phyloP scores from a whole-genome alignment of 495 filamentous ascomycete genomes.

The Penicillium lividum region DNA sequence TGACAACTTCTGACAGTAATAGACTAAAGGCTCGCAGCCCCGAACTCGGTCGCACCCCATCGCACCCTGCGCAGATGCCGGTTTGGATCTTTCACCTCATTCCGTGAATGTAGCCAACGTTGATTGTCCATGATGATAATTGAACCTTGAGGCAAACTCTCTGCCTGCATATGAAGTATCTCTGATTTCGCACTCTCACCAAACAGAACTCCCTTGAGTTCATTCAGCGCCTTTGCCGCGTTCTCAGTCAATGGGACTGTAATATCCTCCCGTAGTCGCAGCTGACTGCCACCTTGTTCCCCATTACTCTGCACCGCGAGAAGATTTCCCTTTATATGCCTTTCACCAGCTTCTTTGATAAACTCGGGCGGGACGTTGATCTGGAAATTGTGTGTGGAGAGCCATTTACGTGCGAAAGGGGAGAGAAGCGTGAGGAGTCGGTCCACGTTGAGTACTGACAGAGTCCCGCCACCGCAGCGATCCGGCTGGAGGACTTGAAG shows the following conservation, averaged over 20 bases:
- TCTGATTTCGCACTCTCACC: neutral
- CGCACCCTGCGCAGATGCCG: slow-evolving; percentile 39
- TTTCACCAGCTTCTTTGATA: slow-evolving; percentile 20
- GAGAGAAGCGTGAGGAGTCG: slow-evolving; percentile 24
- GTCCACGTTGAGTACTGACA: slow-evolving; percentile 33
- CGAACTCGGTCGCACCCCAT: slow-evolving; percentile 31
- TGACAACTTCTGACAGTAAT: no score
- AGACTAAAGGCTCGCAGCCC: neutral
- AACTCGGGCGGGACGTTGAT: slow-evolving; percentile 40
- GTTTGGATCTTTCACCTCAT: slow-evolving; percentile 35
- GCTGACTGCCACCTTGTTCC: neutral
- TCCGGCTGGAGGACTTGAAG: slow-evolving; percentile 43
- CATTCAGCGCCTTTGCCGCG: slow-evolving; percentile 26
- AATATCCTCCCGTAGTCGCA: slow-evolving; percentile 40
- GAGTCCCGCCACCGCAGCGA: slow-evolving; percentile 36
- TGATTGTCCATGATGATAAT: slow-evolving; percentile 41
- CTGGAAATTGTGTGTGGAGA: slow-evolving; percentile 23
- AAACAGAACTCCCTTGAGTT: slow-evolving; percentile 23
- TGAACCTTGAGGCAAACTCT: slow-evolving; percentile 25
- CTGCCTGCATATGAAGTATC: slow-evolving; percentile 23
- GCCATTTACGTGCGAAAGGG: slow-evolving; percentile 13
- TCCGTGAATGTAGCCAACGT: slow-evolving; percentile 41
- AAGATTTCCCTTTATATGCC: slow-evolving; percentile 25
- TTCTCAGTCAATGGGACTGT: slow-evolving; percentile 17
- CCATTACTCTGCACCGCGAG: slow-evolving; percentile 7